Evolutionary conservation across 805 yeast species (phyloP).

Genomic region (Candida taoyuanica): DNA sequence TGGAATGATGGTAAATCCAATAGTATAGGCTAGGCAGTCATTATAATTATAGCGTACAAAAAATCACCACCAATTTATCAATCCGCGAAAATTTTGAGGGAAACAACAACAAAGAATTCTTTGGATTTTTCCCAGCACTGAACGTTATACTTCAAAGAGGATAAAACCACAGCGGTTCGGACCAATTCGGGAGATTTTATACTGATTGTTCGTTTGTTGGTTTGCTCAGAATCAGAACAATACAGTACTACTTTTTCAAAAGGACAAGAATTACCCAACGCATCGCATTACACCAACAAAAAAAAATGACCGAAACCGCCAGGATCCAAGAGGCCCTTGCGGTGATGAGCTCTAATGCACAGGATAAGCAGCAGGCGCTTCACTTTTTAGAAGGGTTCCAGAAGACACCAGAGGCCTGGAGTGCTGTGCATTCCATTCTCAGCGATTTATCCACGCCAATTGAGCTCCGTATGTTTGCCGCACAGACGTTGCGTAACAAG

Average conservation of each 20-base stretch:
- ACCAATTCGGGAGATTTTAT: too few relatives aligned
- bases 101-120: too few relatives aligned
- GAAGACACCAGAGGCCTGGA: slow-evolving; percentile 81
- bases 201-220: too few relatives aligned
- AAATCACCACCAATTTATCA: background rate
- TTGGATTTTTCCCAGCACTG: too few relatives aligned
- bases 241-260: too few relatives aligned
- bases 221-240: too few relatives aligned
- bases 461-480: slow-evolving; percentile 74
- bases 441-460: slow-evolving; percentile 30
- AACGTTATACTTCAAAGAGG: background rate
- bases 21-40: too few relatives aligned
- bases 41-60: too few relatives aligned
- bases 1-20: too few relatives aligned
- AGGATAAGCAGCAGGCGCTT: slow-evolving; percentile 40
- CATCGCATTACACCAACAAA: background rate
- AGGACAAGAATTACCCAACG: too few relatives aligned
- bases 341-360: slow-evolving; percentile 24
- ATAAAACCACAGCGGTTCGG: background rate
- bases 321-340: slow-evolving; percentile 24
- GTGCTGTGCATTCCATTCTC: slow-evolving; percentile 53
- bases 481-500: slow-evolving; percentile 85
- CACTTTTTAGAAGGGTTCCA: slow-evolving; percentile 75
- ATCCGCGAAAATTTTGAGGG: too few relatives aligned
- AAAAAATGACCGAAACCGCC: slow-evolving; percentile 8